Evolutionary conservation across 345 rosid species (phyloP).

Genomic region (Geranium rotundifolium): DNA sequence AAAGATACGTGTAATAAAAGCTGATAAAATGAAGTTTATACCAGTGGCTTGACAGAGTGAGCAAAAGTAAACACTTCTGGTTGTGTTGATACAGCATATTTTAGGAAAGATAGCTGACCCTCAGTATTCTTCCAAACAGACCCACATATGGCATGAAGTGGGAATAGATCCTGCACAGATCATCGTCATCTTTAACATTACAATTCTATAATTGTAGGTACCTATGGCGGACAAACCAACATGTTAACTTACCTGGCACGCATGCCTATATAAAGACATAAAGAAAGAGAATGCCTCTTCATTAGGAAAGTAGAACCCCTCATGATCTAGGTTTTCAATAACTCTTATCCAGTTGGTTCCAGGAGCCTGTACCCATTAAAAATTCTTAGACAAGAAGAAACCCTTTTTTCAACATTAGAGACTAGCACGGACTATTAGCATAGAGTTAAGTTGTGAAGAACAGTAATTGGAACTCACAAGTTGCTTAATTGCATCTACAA

Average conservation of each 20-base stretch:
- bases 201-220: background rate
- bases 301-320: conserved; percentile 68
- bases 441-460: conserved; percentile 2
- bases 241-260: conserved; percentile 57
- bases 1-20: conserved; percentile 8
- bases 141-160: conserved; percentile 73
- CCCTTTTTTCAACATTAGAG: background rate
- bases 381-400: conserved; percentile 2
- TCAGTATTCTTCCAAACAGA: conserved; percentile 76
- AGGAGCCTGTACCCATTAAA: conserved; percentile 56
- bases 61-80: conserved; percentile 86
- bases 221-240: background rate
- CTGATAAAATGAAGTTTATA: conserved; percentile 22
- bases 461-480: conserved; percentile 39
- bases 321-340: conserved; percentile 73
- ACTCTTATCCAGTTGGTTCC: conserved; percentile 67
- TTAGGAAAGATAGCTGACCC: conserved; percentile 84
- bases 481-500: conserved; percentile 58
- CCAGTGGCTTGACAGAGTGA: conserved; percentile 78
- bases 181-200: background rate
- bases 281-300: conserved; percentile 78
- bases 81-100: conserved; percentile 61
- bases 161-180: conserved; percentile 70
- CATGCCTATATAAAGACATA: conserved; percentile 60
- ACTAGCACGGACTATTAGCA: background rate